phyloP scores from a whole-genome alignment of 2,329 filamentous ascomycete species.

The Apiospora kogelbergensis region DNA sequence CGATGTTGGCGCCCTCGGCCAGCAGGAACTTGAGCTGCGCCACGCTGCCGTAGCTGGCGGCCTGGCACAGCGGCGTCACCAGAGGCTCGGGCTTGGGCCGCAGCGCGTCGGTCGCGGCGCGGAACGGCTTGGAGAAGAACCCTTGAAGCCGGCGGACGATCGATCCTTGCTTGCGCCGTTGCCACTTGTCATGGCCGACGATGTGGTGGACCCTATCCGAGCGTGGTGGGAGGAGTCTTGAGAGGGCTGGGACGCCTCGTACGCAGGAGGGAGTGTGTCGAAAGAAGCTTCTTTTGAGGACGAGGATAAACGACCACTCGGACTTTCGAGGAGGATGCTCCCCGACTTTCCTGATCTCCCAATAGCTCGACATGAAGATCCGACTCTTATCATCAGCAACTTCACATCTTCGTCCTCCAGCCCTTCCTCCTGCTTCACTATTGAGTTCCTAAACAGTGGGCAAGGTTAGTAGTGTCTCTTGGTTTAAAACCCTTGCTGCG shows the following conservation, averaged over 20 bases:
- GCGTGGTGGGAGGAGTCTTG: neutral
- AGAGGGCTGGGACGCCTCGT: neutral
- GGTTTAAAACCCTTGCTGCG: too few species aligned
- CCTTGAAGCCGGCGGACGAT: slow-evolving; percentile 15
- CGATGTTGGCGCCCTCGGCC: slow-evolving; percentile 24
- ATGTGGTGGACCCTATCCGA: neutral
- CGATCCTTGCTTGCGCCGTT: neutral
- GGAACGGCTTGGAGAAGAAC: slow-evolving; percentile 26
- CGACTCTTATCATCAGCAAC: neutral
- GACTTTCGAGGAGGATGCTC: neutral
- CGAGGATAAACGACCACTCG: neutral
- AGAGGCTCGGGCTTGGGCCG: slow-evolving; percentile 22
- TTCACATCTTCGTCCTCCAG: neutral
- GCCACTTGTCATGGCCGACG: neutral
- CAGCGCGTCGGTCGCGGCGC: slow-evolving; percentile 19
- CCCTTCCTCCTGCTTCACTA: neutral
- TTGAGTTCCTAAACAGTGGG: neutral
- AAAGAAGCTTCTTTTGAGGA: neutral
- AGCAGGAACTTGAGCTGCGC: slow-evolving; percentile 20
- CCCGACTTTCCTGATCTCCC: neutral
- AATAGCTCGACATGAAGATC: neutral
- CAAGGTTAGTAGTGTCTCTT: neutral
- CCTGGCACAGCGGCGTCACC: slow-evolving; percentile 22
- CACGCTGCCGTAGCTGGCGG: slow-evolving; percentile 18
- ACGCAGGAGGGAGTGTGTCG: neutral